Conservation (phyloP, 1,284 basidiomycete species). For the Moniliophthora roreri region DNA sequence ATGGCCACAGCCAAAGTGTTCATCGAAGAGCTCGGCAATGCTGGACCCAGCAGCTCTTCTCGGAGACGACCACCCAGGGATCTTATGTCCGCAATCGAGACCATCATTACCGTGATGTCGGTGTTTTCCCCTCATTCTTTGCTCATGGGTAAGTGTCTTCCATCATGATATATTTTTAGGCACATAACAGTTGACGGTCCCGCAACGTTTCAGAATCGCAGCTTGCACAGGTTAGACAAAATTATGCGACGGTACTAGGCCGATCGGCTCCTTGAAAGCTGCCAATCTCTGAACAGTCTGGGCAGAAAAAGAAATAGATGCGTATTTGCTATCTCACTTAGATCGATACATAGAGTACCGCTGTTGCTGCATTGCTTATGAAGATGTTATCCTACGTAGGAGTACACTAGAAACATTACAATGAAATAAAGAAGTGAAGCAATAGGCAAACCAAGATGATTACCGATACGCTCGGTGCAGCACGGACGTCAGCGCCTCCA, state of each 20-base stretch:
- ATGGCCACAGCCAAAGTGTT: slow-evolving; percentile 1
- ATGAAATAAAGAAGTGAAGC: not conserved
- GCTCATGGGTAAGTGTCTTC: slow-evolving; percentile 11
- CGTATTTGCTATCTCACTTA: too few species aligned
- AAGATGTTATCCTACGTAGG: too few species aligned
- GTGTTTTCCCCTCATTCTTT: slow-evolving; percentile 10
- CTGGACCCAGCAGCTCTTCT: not conserved
- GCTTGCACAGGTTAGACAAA: slow-evolving; percentile 3
- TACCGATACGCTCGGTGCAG: not conserved
- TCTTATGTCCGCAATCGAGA: slow-evolving; percentile 7
- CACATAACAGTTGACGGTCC: not conserved
- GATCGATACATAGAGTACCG: too few species aligned
- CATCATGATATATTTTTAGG: not conserved
- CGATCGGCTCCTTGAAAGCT: too few species aligned
- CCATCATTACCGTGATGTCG: slow-evolving; percentile 11
- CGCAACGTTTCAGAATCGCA: not conserved
- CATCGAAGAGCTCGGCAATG: not conserved
- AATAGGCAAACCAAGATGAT: not conserved
- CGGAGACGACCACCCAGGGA: slow-evolving; percentile 6
- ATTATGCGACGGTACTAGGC: not conserved
- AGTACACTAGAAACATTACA: too few species aligned
- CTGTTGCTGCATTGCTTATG: too few species aligned
- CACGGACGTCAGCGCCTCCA: slow-evolving; percentile 22
- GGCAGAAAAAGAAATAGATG: too few species aligned
- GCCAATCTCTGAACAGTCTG: too few species aligned